phyloP scores from a whole-genome alignment of 2,329 filamentous ascomycete species.

The Botrytis squamosa region DNA sequence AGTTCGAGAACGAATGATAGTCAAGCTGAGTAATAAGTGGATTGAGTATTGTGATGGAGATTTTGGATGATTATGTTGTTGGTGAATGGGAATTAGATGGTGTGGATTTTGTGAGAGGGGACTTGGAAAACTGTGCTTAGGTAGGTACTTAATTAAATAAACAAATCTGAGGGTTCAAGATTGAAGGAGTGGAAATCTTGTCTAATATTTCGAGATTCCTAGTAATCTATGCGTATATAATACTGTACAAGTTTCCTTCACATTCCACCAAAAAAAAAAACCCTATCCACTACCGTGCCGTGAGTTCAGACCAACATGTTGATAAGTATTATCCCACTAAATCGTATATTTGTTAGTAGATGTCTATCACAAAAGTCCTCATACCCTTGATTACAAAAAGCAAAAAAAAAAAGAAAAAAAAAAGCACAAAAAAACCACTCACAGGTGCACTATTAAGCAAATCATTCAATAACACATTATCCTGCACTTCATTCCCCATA shows the following conservation, averaged over 20 bases:
- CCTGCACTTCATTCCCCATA: background rate
- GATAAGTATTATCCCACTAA: background rate
- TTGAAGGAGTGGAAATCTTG: background rate
- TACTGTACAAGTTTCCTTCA: background rate
- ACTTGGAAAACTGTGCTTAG: too few species aligned
- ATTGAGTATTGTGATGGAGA: too few species aligned
- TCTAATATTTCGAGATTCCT: background rate
- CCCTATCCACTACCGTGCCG: background rate
- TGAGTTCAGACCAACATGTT: background rate
- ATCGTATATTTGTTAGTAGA: background rate
- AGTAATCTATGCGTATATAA: background rate
- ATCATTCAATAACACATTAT: background rate
- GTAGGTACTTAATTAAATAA: too few species aligned
- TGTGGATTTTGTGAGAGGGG: too few species aligned
- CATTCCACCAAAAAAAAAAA: background rate
- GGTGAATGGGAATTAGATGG: too few species aligned
- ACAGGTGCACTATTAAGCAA: background rate
- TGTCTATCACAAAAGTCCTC: background rate
- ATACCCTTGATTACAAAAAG: background rate
- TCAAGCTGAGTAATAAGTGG: too few species aligned
- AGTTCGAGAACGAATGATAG: too few species aligned
- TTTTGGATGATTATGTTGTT: too few species aligned
- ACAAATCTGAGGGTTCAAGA: too few species aligned
- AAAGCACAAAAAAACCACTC: background rate
- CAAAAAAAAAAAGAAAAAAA: background rate